These are phyloP conservation scores for Globisporangium echinulatum DNA, from an alignment of 352 stramenopile species.

Conservation along the genomic window DNA sequence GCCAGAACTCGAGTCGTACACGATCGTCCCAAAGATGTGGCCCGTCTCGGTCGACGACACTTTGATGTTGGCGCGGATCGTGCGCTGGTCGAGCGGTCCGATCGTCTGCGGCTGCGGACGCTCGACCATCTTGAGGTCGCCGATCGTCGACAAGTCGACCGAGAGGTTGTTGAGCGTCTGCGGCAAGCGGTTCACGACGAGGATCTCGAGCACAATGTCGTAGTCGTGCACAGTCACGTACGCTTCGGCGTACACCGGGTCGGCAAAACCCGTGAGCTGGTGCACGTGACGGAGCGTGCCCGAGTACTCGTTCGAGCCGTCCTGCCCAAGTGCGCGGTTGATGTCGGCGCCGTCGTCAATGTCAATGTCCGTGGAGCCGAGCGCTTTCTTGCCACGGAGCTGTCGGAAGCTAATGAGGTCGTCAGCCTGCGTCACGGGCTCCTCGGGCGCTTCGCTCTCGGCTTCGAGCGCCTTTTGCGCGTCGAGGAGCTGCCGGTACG, in stretches of 20 bases:
- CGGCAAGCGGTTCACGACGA: conserved; percentile 98
- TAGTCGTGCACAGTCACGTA: conserved; percentile 99
- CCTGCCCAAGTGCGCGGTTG: conserved; percentile 89
- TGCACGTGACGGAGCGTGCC: conserved; percentile 96
- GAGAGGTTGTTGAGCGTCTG: conserved; percentile 98
- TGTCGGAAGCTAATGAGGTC: conserved; percentile 98
- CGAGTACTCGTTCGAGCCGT: conserved; percentile 80
- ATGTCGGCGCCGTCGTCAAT: conserved; percentile 98
- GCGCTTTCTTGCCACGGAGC: conserved; percentile 88
- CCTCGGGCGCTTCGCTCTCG: conserved; percentile 50
- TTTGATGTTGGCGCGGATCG: conserved; percentile 98
- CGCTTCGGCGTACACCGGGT: conserved; percentile 99
- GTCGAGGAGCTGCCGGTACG: conserved; percentile 74
- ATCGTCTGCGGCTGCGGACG: conserved; percentile 96
- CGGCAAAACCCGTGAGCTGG: conserved; percentile 98
- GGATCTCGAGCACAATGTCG: conserved; percentile 99
- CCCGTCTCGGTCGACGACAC: conserved; percentile 99
- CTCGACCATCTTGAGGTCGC: conserved; percentile 99
- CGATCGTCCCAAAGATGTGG: conserved; percentile 99
- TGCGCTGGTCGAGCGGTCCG: conserved; percentile 95
- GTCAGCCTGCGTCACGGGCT: conserved; percentile 80
- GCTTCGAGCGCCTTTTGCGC: conserved; percentile 61
- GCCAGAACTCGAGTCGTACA: conserved; percentile 95
- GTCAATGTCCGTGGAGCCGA: conserved; percentile 94
- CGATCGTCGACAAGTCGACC: conserved; percentile 98